Conservation (phyloP, 208 protist genomes). For the Leishmania martiniquensis region DNA sequence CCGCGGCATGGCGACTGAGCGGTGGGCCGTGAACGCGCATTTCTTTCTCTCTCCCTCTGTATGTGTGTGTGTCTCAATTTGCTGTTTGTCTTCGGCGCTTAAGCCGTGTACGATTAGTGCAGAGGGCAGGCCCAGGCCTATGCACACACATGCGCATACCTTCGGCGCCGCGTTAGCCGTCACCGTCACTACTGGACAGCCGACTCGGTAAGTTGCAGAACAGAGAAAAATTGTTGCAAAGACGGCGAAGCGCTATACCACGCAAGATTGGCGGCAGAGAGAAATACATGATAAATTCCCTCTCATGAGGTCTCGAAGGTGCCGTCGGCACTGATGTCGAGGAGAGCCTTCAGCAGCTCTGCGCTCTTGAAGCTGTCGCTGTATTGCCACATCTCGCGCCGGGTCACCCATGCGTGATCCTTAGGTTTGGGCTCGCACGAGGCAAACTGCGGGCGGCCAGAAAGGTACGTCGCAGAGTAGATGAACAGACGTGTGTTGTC, state of each 20-base stretch:
- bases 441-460: constrained; percentile 71
- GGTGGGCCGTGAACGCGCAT: background rate
- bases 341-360: constrained; percentile 62
- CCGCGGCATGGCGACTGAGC: background rate
- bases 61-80: background rate
- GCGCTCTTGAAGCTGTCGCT: constrained; percentile 50
- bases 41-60: too few species aligned
- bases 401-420: constrained; percentile 86
- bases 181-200: background rate
- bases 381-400: constrained; percentile 75
- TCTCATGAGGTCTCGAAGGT: constrained; percentile 48
- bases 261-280: background rate
- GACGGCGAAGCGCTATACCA: background rate
- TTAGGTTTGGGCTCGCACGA: constrained; percentile 43
- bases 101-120: background rate
- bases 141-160: background rate
- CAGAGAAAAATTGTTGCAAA: background rate
- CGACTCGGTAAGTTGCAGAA: background rate
- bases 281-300: background rate
- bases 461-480: constrained; percentile 73
- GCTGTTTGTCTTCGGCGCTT: background rate
- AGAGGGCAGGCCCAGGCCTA: background rate
- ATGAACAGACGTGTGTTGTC: constrained; percentile 67
- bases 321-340: constrained; percentile 74
- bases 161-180: background rate